A percentile compares a stretch with the other conserved stretches of the same genome.
Evolutionary conservation across 2,329 filamentous ascomycete species (phyloP).

Genomic region (Ascochyta clinopodiicola): DNA sequence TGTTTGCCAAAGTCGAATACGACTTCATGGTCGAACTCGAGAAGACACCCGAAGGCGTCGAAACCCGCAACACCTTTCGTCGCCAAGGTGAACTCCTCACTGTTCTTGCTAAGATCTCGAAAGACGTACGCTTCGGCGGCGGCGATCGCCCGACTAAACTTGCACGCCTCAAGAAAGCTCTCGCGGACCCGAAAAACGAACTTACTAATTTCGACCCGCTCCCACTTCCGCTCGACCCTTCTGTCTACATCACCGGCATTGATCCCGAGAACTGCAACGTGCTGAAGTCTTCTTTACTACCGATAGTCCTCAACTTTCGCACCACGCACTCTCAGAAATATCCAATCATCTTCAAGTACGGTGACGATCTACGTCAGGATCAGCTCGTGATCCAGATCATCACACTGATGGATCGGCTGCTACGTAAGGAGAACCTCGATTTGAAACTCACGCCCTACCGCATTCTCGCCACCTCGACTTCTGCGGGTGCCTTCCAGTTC

Average conservation of each 20-base stretch:
- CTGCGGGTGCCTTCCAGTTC: conserved; percentile 91
- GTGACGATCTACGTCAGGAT: conserved; percentile 94
- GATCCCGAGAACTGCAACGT: conserved; percentile 85
- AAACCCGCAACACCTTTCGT: conserved; percentile 76
- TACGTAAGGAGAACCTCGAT: conserved; percentile 95
- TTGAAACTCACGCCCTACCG: conserved; percentile 95
- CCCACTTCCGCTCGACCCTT: conserved; percentile 86
- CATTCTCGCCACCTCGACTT: conserved; percentile 89
- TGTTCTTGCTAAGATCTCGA: conserved; percentile 85
- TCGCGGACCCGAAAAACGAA: conserved; percentile 91
- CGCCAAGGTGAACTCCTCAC: conserved; percentile 90
- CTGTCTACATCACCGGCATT: conserved; percentile 77
- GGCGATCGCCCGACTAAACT: conserved; percentile 81
- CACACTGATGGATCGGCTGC: conserved; percentile 93
- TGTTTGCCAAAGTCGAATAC: conserved; percentile 92
- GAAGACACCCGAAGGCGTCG: conserved; percentile 71
- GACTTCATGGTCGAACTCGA: conserved; percentile 93
- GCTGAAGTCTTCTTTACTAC: conserved; percentile 93
- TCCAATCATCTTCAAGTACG: conserved; percentile 95
- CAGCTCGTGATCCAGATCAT: conserved; percentile 98
- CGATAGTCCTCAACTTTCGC: conserved; percentile 89
- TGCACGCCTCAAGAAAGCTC: conserved; percentile 81
- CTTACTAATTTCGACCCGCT: conserved; percentile 82
- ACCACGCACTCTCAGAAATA: conserved; percentile 79
- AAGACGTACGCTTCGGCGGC: conserved; percentile 81